These are phyloP conservation scores for Phytophthora nicotianae DNA, from an alignment of 352 stramenopile species.

Conservation along the genomic window DNA sequence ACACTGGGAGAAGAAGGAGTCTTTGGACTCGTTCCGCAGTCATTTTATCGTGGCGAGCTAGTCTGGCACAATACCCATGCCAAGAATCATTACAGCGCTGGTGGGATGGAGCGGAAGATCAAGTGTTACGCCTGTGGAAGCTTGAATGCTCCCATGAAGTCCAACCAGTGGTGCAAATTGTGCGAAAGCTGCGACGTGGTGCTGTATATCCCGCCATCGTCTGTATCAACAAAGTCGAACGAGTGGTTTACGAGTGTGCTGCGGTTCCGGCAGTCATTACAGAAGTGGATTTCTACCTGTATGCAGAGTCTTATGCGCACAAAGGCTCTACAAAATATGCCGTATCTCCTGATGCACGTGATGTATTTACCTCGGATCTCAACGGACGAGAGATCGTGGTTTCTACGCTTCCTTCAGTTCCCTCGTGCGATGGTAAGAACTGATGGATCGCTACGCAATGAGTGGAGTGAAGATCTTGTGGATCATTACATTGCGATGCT, in stretches of 20 bases:
- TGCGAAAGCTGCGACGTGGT: slow-evolving; percentile 80
- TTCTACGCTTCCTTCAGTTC: slow-evolving; percentile 84
- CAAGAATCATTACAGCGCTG: slow-evolving; percentile 38
- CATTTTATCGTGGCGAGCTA: slow-evolving; percentile 79
- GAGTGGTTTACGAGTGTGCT: slow-evolving; percentile 83
- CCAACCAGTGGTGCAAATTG: slow-evolving; percentile 75
- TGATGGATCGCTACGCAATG: slow-evolving; percentile 56
- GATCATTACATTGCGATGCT: slow-evolving; percentile 89
- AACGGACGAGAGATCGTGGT: slow-evolving; percentile 80
- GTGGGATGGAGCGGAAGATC: slow-evolving; percentile 60
- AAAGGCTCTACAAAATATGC: slow-evolving; percentile 76
- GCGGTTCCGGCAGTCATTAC: slow-evolving; percentile 74
- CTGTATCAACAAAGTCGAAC: slow-evolving; percentile 75
- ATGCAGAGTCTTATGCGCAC: slow-evolving; percentile 64
- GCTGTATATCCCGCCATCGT: slow-evolving; percentile 78
- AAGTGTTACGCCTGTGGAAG: slow-evolving; percentile 81
- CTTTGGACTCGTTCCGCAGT: slow-evolving; percentile 74
- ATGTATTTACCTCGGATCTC: slow-evolving; percentile 86
- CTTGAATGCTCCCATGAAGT: slow-evolving; percentile 68
- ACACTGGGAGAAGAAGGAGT: slow-evolving; percentile 67
- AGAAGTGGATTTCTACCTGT: slow-evolving; percentile 84
- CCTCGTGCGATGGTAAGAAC: slow-evolving; percentile 64
- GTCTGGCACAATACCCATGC: slow-evolving; percentile 58
- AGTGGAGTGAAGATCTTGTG: slow-evolving; percentile 83
- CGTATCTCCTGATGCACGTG: slow-evolving; percentile 84